Evolutionary conservation across 805 yeast genomes (phyloP).

Genomic region (Candida sonorensis): DNA sequence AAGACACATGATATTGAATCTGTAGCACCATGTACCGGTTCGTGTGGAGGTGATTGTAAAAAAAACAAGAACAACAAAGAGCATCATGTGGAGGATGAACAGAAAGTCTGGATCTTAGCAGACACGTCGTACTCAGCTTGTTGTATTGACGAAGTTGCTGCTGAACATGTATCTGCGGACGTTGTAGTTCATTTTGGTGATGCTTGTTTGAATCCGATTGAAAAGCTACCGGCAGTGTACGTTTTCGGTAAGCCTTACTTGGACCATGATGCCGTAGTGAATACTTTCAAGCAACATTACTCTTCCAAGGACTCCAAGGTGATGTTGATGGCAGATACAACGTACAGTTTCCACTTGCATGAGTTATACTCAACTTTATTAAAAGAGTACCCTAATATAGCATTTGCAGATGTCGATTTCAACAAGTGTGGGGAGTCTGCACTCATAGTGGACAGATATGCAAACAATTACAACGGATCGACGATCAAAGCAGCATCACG

Average conservation of each 20-base stretch:
- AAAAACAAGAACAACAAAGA: neutral
- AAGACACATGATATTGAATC: constrained; percentile 18
- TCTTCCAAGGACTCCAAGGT: constrained; percentile 36
- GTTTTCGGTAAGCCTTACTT: constrained; percentile 67
- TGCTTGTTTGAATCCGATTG: constrained; percentile 81
- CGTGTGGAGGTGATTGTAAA: constrained; percentile 24
- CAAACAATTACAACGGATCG: constrained; percentile 1
- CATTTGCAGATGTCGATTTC: constrained; percentile 35
- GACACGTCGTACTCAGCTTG: constrained; percentile 95
- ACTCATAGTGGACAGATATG: constrained; percentile 19
- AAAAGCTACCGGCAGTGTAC: constrained; percentile 66
- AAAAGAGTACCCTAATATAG: constrained; percentile 26
- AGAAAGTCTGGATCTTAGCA: constrained; percentile 73
- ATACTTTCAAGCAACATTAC: constrained; percentile 36
- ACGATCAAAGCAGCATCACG: constrained; percentile 25
- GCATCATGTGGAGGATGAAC: constrained; percentile 1
- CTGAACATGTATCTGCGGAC: constrained; percentile 84
- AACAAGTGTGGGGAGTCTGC: constrained; percentile 15
- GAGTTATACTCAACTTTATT: constrained; percentile 31
- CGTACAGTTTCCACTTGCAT: constrained; percentile 44
- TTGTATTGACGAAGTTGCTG: constrained; percentile 95
- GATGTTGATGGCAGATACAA: constrained; percentile 69
- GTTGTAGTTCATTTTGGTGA: constrained; percentile 90
- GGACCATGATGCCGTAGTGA: constrained; percentile 33
- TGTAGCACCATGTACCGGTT: constrained; percentile 18